Evolutionary conservation across 225 moss, liverwort and hornwort species (phyloP).

Genomic region (Marchantia paleacea): DNA sequence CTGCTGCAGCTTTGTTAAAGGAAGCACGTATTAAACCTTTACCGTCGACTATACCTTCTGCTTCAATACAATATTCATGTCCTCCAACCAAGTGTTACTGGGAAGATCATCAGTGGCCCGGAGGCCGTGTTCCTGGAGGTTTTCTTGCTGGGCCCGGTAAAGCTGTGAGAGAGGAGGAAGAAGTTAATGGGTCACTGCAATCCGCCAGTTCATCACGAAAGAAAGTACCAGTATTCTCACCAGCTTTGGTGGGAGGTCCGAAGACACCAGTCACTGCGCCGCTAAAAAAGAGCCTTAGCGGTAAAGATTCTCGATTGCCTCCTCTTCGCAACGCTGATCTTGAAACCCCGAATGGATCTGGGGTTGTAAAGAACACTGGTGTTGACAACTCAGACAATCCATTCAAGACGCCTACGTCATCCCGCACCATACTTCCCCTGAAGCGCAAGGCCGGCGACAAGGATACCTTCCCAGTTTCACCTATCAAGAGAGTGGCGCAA

Average conservation of each 20-base stretch:
- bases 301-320: slow-evolving; percentile 59
- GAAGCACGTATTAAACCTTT: slow-evolving; percentile 86
- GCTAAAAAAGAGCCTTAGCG: slow-evolving; percentile 64
- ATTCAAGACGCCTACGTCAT: slow-evolving; percentile 57
- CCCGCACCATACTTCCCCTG: slow-evolving; percentile 55
- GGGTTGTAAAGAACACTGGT: slow-evolving; percentile 27
- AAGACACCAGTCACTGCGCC: slow-evolving; percentile 52
- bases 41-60: slow-evolving; percentile 61
- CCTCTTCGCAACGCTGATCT: slow-evolving; percentile 42
- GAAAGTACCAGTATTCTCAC: slow-evolving; percentile 72
- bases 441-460: slow-evolving; percentile 87
- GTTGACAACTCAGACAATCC: slow-evolving; percentile 48
- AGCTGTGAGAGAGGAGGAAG: slow-evolving; percentile 56
- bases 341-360: slow-evolving; percentile 41
- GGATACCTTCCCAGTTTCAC: slow-evolving; percentile 68
- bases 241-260: slow-evolving; percentile 52
- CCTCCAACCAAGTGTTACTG: slow-evolving; percentile 42
- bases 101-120: slow-evolving; percentile 78
- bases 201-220: slow-evolving; percentile 47
- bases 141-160: slow-evolving; percentile 53
- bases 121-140: slow-evolving; percentile 76
- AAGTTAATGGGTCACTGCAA: slow-evolving; percentile 52
- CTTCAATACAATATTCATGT: slow-evolving; percentile 47
- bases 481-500: slow-evolving; percentile 76
- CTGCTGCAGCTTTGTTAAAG: slow-evolving; percentile 69